These are phyloP conservation scores for Russula griseocarnosa DNA, from an alignment of 768 basidiomycete species.

Conservation along the genomic window DNA sequence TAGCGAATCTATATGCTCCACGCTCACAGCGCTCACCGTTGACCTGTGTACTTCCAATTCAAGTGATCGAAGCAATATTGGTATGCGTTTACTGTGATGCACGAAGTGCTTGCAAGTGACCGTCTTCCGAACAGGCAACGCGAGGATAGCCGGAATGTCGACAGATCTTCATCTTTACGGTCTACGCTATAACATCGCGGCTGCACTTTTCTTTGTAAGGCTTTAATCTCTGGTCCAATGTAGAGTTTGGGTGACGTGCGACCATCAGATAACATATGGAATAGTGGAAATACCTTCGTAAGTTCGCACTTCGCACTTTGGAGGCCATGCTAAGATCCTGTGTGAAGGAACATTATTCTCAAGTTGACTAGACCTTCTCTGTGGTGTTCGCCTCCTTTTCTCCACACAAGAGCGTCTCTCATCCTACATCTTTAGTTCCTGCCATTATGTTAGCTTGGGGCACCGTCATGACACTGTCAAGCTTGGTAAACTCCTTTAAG, in stretches of 20 bases:
- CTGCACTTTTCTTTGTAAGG: slow-evolving; percentile 40
- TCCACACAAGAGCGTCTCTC: neutral
- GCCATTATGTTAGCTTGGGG: slow-evolving; percentile 42
- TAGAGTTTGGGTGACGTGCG: too few species aligned
- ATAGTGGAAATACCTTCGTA: slow-evolving; percentile 41
- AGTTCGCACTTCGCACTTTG: slow-evolving; percentile 17
- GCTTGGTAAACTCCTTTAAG: slow-evolving; percentile 36
- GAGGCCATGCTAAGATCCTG: neutral
- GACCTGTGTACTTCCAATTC: neutral
- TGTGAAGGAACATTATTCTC: slow-evolving; percentile 37
- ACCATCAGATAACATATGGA: slow-evolving; percentile 37
- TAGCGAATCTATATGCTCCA: neutral
- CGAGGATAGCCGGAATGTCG: slow-evolving; percentile 44
- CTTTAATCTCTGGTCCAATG: too few species aligned
- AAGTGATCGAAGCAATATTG: slow-evolving; percentile 29
- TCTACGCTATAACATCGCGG: slow-evolving; percentile 38
- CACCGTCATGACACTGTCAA: slow-evolving; percentile 40
- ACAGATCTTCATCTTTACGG: slow-evolving; percentile 37
- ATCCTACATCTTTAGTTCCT: slow-evolving; percentile 36
- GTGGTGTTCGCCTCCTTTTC: slow-evolving; percentile 35
- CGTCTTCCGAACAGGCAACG: slow-evolving; percentile 22
- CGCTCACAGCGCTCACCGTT: neutral
- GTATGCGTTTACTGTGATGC: neutral
- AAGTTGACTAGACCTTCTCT: slow-evolving; percentile 38
- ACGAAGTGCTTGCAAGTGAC: too few species aligned